Conservation (phyloP, 495 filamentous ascomycete species). For the Hypoxylon crocopeplum region DNA sequence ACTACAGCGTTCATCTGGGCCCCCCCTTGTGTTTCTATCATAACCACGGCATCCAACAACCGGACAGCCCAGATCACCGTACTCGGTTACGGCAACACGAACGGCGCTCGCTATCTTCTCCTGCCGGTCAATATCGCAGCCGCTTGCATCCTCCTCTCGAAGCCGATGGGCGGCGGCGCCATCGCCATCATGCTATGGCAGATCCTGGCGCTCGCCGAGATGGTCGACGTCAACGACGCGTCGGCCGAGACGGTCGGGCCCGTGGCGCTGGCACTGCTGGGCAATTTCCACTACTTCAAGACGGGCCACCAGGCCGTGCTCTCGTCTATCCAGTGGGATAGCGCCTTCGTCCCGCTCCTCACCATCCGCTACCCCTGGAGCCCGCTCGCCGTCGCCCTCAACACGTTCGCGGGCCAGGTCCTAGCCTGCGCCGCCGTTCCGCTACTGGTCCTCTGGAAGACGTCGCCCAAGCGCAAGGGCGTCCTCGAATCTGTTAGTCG, state of each 20-base stretch:
- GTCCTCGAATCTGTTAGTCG: conserved; percentile 72
- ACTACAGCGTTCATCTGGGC: conserved; percentile 75
- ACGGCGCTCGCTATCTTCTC: conserved; percentile 90
- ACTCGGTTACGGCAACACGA: conserved; percentile 87
- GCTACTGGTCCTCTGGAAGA: conserved; percentile 86
- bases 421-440: conserved; percentile 80
- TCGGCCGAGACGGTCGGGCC: conserved; percentile 78
- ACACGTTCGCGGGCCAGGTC: conserved; percentile 89
- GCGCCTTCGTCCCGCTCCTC: conserved; percentile 89
- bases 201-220: conserved; percentile 85
- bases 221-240: conserved; percentile 79
- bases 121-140: conserved; percentile 79
- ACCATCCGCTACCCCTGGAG: conserved; percentile 88
- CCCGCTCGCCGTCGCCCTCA: conserved; percentile 79
- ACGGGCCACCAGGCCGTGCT: conserved; percentile 95
- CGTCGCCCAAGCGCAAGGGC: conserved; percentile 60
- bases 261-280: conserved; percentile 81
- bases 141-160: conserved; percentile 80
- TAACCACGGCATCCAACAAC: conserved; percentile 46
- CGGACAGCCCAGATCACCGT: conserved; percentile 67
- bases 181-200: conserved; percentile 82
- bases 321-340: conserved; percentile 92
- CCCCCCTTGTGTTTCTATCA: conserved; percentile 74
- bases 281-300: conserved; percentile 94
- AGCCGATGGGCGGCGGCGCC: conserved; percentile 91